phyloP scores from a whole-genome alignment of 2,329 filamentous ascomycete genomes.

The Cladorrhinum sp. region DNA sequence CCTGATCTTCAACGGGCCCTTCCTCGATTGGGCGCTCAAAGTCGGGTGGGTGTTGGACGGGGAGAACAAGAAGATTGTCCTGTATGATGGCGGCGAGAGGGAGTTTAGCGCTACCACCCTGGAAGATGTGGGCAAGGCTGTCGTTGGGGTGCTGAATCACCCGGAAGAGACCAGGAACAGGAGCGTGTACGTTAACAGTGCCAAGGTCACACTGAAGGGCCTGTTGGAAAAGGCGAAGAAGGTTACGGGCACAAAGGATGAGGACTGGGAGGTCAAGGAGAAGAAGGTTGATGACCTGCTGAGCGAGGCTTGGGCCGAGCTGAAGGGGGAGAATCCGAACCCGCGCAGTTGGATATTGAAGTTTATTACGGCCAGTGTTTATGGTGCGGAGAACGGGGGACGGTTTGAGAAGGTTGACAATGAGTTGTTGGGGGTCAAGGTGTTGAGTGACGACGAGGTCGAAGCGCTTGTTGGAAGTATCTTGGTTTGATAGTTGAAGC shows the following conservation, averaged over 20 bases:
- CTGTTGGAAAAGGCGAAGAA: slow-evolving; percentile 52
- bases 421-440: slow-evolving; percentile 37
- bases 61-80: slow-evolving; percentile 44
- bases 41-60: slow-evolving; percentile 50
- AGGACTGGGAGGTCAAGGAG: slow-evolving; percentile 27
- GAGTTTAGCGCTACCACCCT: slow-evolving; percentile 50
- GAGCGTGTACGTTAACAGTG: slow-evolving; percentile 42
- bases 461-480: slow-evolving; percentile 28
- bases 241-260: slow-evolving; percentile 37
- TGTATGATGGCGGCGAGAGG: slow-evolving; percentile 56
- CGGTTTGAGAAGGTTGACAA: slow-evolving; percentile 35
- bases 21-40: slow-evolving; percentile 59
- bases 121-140: slow-evolving; percentile 46
- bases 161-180: slow-evolving; percentile 53
- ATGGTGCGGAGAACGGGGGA: slow-evolving; percentile 32
- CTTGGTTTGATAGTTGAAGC: no score
- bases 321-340: slow-evolving; percentile 32
- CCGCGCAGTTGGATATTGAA: slow-evolving; percentile 26
- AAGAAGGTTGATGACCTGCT: slow-evolving; percentile 31
- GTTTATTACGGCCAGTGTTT: slow-evolving; percentile 33
- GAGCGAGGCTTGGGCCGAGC: slow-evolving; percentile 29
- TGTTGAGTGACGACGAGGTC: slow-evolving; percentile 34
- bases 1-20: slow-evolving; percentile 51
- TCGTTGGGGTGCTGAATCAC: slow-evolving; percentile 47
- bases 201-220: slow-evolving; percentile 56